Base-by-base conservation (phyloP, 2,329 filamentous ascomycete genomes). In the Fusarium sp. region DNA sequence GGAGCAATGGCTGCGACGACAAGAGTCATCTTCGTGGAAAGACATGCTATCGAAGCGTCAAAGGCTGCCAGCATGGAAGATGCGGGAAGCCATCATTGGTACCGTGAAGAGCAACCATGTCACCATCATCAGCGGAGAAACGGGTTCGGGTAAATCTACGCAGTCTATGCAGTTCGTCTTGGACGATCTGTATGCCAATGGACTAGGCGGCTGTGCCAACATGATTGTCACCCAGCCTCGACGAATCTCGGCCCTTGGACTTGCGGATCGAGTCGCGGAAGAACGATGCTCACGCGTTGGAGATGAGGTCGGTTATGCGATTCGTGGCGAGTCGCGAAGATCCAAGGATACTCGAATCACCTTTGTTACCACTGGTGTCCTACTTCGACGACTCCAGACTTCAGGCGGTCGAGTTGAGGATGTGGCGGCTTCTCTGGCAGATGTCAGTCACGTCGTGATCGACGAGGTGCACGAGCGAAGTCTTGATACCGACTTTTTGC, bases 351-450 rank as follows among this genome's bases (percentile, higher is more conserved):
- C 97, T 0, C 94, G 94, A 8, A 90, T 99, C 81, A 99, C 99
- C 80, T 99, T 98, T 85, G 98, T 99, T 94, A 99, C 97, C 0
- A 97, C 99, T 81, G 97, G 97, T 88, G 95, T 99, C 40, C 86
- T 99, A 67, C 89, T 93, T n/a, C 93, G 97, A 70, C 91, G 95
- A 14, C 87, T 99, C n/a, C 97, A 99, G 83, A 97, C 94, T 0
- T 95, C 94, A 5, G 94, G 95, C 59, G 94, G 94, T 7, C 89
- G 90, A 33, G 90, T 93, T 14, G 92, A 95, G 27, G 94, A 97
- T 79, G 91, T 98, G 1, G 89, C 94, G 62, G 90, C 92, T 22
- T 94, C 95, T 43, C 84, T 99, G 56, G 93, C 94, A 7, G 94
- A 98, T 82, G 92, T 99, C 71, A 98, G 94, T 76, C 97, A 99